Conservation (phyloP, 1,284 basidiomycete genomes). For the Neonothopanus nambi region DNA sequence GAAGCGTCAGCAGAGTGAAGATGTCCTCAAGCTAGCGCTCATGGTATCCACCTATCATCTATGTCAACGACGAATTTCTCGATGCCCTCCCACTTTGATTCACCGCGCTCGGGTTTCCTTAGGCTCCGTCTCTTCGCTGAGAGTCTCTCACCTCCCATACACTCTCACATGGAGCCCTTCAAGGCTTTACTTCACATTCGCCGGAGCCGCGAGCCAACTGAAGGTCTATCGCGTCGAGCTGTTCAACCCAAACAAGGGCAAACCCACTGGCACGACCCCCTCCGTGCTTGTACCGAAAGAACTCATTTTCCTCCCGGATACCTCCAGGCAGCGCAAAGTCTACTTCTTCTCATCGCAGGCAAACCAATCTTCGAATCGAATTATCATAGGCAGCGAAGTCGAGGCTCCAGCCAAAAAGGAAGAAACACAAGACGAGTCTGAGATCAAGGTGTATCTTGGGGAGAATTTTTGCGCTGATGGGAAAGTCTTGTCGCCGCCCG, state of each 20-base stretch:
- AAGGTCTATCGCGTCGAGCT: conserved; percentile 22
- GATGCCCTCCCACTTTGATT: conserved; percentile 26
- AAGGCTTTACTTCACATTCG: conserved; percentile 24
- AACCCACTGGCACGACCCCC: neutral
- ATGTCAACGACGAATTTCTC: conserved; percentile 21
- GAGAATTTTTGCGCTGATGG: conserved; percentile 3
- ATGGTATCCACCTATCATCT: conserved; percentile 29
- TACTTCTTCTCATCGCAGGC: conserved; percentile 19
- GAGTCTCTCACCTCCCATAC: conserved; percentile 23
- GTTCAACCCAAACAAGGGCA: conserved; percentile 10
- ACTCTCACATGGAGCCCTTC: conserved; percentile 26
- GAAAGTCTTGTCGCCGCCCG: conserved; percentile 13
- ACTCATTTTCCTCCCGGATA: conserved; percentile 23
- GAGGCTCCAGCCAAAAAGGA: neutral
- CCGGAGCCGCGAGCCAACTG: conserved; percentile 13
- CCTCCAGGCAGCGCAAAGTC: conserved; percentile 19
- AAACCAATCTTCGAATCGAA: neutral
- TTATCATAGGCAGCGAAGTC: conserved; percentile 23
- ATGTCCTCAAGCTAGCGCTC: conserved; percentile 19
- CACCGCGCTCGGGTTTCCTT: conserved; percentile 24
- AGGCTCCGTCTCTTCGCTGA: conserved; percentile 12
- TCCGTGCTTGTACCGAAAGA: conserved; percentile 18
- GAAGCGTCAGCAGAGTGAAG: conserved; percentile 1
- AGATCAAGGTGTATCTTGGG: neutral
- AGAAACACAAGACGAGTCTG: neutral